Percentiles rank a stretch among this genome's conserved stretches.
Conservation (phyloP, 2,329 filamentous ascomycete genomes). For the Podosphaera fusca region DNA sequence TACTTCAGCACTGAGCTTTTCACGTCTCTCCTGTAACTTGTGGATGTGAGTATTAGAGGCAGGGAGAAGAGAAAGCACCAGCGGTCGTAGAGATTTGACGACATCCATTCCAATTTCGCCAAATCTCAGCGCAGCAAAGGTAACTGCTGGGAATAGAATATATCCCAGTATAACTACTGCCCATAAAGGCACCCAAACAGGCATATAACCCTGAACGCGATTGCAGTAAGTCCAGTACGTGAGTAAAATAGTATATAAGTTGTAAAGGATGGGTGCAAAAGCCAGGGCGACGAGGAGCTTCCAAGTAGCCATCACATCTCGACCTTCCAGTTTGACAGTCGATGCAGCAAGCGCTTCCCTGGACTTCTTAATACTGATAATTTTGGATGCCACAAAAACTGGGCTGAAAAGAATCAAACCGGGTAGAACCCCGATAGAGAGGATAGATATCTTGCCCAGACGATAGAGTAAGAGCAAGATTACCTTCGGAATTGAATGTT, state of each 20-base stretch:
- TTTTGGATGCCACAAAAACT: conserved; percentile 64
- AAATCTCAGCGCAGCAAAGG: conserved; percentile 79
- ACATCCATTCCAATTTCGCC: conserved; percentile 99
- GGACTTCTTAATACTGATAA: conserved; percentile 63
- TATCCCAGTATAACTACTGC: conserved; percentile 50
- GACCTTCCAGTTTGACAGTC: conserved; percentile 68
- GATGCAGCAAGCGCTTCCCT: conserved; percentile 65
- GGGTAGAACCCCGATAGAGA: conserved; percentile 63
- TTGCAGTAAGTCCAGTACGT: conserved; percentile 62
- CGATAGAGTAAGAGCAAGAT: conserved; percentile 60
- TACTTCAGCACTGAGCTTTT: conserved; percentile 55
- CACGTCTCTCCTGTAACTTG: conserved; percentile 49
- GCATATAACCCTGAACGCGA: conserved; percentile 60
- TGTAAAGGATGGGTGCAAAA: conserved; percentile 60
- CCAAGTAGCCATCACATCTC: conserved; percentile 85
- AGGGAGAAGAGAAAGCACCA: conserved; percentile 67
- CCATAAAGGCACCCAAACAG: conserved; percentile 60
- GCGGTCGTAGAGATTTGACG: conserved; percentile 72
- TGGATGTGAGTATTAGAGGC: conserved; percentile 65
- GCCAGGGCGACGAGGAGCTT: conserved; percentile 34
- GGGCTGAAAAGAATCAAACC: conserved; percentile 73
- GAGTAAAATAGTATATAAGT: conserved; percentile 53
- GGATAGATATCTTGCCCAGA: conserved; percentile 48
- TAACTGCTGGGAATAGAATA: conserved; percentile 66
- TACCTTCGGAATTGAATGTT: conserved; percentile 55